Base-by-base conservation (phyloP, 2,329 filamentous ascomycete species). In the Cercospora nicotianae region DNA sequence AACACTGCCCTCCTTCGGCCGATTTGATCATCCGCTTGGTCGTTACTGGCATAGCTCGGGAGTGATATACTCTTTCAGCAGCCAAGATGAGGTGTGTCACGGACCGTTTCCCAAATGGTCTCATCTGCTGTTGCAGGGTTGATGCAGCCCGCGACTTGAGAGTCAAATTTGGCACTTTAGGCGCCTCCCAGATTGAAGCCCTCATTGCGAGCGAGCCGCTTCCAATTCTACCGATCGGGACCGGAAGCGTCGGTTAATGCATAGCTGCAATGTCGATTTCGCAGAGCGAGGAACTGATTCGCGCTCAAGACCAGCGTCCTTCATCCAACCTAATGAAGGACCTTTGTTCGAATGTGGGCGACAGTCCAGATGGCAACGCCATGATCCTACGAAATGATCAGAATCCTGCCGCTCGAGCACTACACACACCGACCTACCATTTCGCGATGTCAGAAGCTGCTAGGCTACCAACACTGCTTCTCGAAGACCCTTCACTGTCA, bases 381-480 rank as follows among this genome's bases (percentile, higher is more conserved):
- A 68, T 68, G 67, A 66, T 60, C 67, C 67, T 68, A 51, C 16
- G 16, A 45, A 7, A 16, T 18, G 10, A 48, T 66, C 60, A 68
- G 58, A 23, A 20, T 8, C n/a, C 13, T 57, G 31, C n/a, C 16
- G 5, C 23, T 5, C 3, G 18, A 20, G 57, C n/a, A 2, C 9
- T 9, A 28, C 7, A 12, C 7, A 26, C 5, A 7, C 13, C 39
- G 13, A 66, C 67, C 58, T 31, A 68, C 67, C 67, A 68, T 58
- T 53, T 68, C 53, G 61, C 63, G 30, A 66, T 60, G 51, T 69
- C 68, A 33, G 67, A 68, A 42, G 60, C 66, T 31, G 62, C 62
- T 33, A 63, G 68, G 18, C 64, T 66, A 28, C 65, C 65, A 12
- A 67, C 60, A 60, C 68, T 72, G 51, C 65, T 67, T 23, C 60